A percentile compares a stretch with the other conserved stretches of the same genome.
These are phyloP conservation scores for Populus hybrid DNA, from an alignment of 441 rosid genomes.

Conservation along the genomic window DNA sequence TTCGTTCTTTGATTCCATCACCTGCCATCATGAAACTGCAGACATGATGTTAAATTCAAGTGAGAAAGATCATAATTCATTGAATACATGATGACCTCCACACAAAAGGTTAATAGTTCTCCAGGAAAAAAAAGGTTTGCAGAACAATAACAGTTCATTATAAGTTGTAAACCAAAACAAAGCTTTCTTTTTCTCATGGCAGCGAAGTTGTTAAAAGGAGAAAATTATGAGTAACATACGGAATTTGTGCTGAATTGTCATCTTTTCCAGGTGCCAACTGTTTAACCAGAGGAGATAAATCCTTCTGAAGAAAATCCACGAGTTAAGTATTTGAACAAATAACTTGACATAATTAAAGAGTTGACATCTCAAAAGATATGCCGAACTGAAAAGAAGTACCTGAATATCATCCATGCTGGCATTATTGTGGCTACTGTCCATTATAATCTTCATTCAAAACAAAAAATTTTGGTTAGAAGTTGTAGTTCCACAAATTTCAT, in stretches of 20 bases:
- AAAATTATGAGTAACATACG: slow-evolving; percentile 48
- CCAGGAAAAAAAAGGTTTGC: not conserved
- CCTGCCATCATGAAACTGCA: slow-evolving; percentile 89
- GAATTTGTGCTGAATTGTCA: slow-evolving; percentile 59
- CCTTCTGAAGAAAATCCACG: slow-evolving; percentile 29
- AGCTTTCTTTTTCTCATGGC: not conserved
- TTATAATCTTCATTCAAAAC: slow-evolving; percentile 53
- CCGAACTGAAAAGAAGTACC: slow-evolving; percentile 35
- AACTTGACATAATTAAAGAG: not conserved
- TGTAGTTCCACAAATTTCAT: not conserved
- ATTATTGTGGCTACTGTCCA: slow-evolving; percentile 56
- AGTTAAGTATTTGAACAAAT: not conserved
- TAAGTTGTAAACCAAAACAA: not conserved
- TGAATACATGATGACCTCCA: not conserved
- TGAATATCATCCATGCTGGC: slow-evolving; percentile 76
- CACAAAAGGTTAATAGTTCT: not conserved
- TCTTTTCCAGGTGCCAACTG: slow-evolving; percentile 65
- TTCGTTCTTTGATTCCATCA: slow-evolving; percentile 74
- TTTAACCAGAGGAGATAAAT: slow-evolving; percentile 78
- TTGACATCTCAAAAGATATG: not conserved
- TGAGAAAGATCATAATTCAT: not conserved
- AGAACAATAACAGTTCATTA: not conserved
- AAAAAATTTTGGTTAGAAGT: not conserved
- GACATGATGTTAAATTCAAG: not conserved
- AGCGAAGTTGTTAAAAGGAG: not conserved